These are phyloP conservation scores for Nakazawaea pomicola DNA, from an alignment of 805 yeast genomes.

Conservation along the genomic window DNA sequence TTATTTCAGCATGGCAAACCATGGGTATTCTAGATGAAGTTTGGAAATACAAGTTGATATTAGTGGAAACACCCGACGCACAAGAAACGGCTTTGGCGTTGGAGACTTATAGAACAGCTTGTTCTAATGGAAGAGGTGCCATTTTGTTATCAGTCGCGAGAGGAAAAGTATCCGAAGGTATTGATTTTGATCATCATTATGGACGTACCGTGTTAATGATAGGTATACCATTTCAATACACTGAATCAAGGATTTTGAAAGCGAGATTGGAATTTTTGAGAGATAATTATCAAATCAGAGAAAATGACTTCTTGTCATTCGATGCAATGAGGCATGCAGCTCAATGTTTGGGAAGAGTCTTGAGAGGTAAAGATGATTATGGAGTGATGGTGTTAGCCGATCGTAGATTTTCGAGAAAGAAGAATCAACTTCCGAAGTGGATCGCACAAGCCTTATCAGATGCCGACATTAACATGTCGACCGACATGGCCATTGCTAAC, in stretches of 20 bases:
- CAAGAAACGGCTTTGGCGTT: constrained; percentile 95
- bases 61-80: constrained; percentile 98
- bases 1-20: constrained; percentile 97
- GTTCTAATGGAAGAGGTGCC: constrained; percentile 97
- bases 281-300: constrained; percentile 88
- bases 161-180: constrained; percentile 98
- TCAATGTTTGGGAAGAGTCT: constrained; percentile 94
- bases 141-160: constrained; percentile 95
- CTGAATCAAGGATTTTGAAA: constrained; percentile 92
- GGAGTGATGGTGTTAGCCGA: constrained; percentile 99
- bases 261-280: constrained; percentile 92
- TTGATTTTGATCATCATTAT: constrained; percentile 97
- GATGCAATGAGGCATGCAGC: constrained; percentile 99
- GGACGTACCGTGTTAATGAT: constrained; percentile 98
- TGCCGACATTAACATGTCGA: constrained; percentile 86
- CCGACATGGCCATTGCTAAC: constrained; percentile 95
- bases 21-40: constrained; percentile 98
- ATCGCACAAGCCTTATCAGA: constrained; percentile 89
- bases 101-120: constrained; percentile 93
- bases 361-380: constrained; percentile 97
- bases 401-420: constrained; percentile 81
- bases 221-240: constrained; percentile 98
- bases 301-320: constrained; percentile 91
- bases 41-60: constrained; percentile 92
- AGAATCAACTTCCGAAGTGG: constrained; percentile 93